Evolutionary conservation across 805 yeast genomes (phyloP).

Genomic region (Blastobotrys parvus): DNA sequence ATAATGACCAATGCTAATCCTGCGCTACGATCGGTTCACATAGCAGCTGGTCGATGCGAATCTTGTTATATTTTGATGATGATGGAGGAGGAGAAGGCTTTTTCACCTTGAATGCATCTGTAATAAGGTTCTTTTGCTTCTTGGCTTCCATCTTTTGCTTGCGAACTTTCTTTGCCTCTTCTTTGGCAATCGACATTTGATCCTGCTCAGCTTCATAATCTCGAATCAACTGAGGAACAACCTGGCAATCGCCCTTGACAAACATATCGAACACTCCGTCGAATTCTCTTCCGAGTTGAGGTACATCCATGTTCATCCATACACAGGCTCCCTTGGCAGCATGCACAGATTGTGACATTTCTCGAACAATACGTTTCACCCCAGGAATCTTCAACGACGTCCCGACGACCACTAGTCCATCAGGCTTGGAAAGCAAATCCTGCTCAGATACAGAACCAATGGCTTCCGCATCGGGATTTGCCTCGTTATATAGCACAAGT

Average conservation of each 20-base stretch:
- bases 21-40: neutral
- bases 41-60: neutral
- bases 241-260: conserved; percentile 60
- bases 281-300: conserved; percentile 34
- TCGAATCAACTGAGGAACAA: conserved; percentile 33
- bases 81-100: neutral
- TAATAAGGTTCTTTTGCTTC: neutral
- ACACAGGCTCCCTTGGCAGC: conserved; percentile 50
- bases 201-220: conserved; percentile 20
- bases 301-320: conserved; percentile 48
- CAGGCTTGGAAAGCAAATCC: conserved; percentile 51
- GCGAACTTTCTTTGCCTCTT: conserved; percentile 16
- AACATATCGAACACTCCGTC: conserved; percentile 50
- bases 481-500: conserved; percentile 63
- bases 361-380: conserved; percentile 51
- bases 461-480: conserved; percentile 80
- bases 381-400: conserved; percentile 80
- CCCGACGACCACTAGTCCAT: conserved; percentile 73
- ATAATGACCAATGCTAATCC: neutral
- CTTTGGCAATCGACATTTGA: conserved; percentile 18
- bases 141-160: conserved; percentile 4
- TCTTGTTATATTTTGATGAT: neutral
- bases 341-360: conserved; percentile 50
- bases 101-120: conserved; percentile 5
- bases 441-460: conserved; percentile 66